phyloP scores from a whole-genome alignment of 768 basidiomycete species.

The Solioccasus polychromus region DNA sequence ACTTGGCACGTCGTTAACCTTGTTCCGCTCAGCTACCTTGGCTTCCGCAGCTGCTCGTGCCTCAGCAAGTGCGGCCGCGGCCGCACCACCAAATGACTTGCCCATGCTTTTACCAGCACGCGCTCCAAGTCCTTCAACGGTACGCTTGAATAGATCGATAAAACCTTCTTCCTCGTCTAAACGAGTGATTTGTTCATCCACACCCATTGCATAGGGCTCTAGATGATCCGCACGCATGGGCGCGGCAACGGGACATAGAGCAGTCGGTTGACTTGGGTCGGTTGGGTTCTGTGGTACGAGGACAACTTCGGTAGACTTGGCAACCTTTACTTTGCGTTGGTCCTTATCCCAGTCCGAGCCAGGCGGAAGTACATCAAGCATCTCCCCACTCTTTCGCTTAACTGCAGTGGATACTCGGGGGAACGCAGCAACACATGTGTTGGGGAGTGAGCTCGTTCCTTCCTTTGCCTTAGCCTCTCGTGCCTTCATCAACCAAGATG shows the following conservation, averaged over 20 bases:
- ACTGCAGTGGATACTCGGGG: slow-evolving; percentile 26
- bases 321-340: slow-evolving; percentile 46
- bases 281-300: slow-evolving; percentile 21
- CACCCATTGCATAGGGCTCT: slow-evolving; percentile 27
- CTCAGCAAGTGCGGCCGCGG: slow-evolving; percentile 59
- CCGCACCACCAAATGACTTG: slow-evolving; percentile 58
- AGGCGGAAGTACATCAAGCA: slow-evolving; percentile 24
- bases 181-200: slow-evolving; percentile 10
- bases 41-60: slow-evolving; percentile 66
- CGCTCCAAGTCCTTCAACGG: slow-evolving; percentile 63
- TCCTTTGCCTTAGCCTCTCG: slow-evolving; percentile 72
- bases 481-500: slow-evolving; percentile 79
- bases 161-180: slow-evolving; percentile 41
- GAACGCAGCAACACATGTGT: slow-evolving; percentile 4
- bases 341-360: slow-evolving; percentile 33
- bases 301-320: slow-evolving; percentile 43
- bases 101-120: slow-evolving; percentile 54
- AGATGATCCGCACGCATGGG: background rate
- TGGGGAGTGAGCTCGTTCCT: slow-evolving; percentile 32
- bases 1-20: slow-evolving; percentile 36
- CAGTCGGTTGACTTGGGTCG: slow-evolving; percentile 3
- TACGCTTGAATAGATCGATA: slow-evolving; percentile 67
- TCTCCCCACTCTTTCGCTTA: slow-evolving; percentile 69
- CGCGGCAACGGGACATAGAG: background rate
- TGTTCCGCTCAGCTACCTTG: slow-evolving; percentile 62